Evolutionary conservation across 2,329 filamentous ascomycete species (phyloP).

Genomic region (Penicillium sp.): DNA sequence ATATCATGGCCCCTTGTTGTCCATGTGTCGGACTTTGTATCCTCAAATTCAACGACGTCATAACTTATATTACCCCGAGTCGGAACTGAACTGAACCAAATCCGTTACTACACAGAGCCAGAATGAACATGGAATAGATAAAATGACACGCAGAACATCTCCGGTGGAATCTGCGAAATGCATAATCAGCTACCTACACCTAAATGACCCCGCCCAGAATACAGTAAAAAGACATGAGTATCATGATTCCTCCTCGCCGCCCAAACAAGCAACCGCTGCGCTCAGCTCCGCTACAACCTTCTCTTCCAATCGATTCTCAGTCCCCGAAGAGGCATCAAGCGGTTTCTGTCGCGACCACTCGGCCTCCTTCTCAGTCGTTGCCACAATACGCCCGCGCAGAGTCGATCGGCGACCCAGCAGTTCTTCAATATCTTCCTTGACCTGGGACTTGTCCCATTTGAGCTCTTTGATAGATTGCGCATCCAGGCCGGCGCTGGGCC

Average conservation of each 20-base stretch:
- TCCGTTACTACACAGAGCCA: no score
- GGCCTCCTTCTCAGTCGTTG: slow-evolving; percentile 69
- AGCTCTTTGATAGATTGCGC: slow-evolving; percentile 66
- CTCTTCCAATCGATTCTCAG: slow-evolving; percentile 69
- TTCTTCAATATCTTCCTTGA: slow-evolving; percentile 81
- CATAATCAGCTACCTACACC: slow-evolving; percentile 12
- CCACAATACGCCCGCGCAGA: slow-evolving; percentile 69
- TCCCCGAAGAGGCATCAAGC: slow-evolving; percentile 40
- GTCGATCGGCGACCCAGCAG: slow-evolving; percentile 69
- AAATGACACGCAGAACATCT: not conserved
- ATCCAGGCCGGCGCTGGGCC: slow-evolving; percentile 60
- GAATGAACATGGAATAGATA: not conserved
- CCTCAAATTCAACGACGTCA: no score
- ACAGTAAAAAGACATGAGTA: slow-evolving; percentile 16
- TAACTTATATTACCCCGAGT: no score
- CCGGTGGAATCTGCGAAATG: not conserved
- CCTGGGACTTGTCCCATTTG: slow-evolving; percentile 68
- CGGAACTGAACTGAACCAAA: no score
- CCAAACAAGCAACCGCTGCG: slow-evolving; percentile 48
- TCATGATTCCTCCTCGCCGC: slow-evolving; percentile 36
- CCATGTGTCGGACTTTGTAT: no score
- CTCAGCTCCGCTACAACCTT: slow-evolving; percentile 70
- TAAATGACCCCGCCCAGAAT: slow-evolving; percentile 10
- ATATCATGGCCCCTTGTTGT: no score
- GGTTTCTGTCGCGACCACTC: slow-evolving; percentile 54